Conservation (phyloP, 257 asterid species). For the Coffea canephora region DNA sequence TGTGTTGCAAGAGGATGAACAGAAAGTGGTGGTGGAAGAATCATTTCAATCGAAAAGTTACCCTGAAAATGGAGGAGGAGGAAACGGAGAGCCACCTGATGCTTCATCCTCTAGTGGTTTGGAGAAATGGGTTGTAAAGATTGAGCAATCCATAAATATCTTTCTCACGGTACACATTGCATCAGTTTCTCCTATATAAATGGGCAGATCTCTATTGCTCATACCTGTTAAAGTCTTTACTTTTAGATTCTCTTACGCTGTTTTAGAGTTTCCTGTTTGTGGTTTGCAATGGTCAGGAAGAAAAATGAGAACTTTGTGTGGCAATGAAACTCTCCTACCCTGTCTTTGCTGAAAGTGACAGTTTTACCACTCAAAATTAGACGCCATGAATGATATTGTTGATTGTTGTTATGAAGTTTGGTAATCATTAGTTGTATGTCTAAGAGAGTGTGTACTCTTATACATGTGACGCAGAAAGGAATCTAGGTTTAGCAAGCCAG, state of each 20-base stretch:
- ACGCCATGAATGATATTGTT: not conserved
- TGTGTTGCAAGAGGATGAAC: slow-evolving; percentile 69
- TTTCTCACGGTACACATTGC: slow-evolving; percentile 61
- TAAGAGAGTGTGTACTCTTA: not conserved
- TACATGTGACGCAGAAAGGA: not conserved
- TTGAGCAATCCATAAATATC: slow-evolving; percentile 88
- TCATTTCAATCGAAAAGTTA: slow-evolving; percentile 56
- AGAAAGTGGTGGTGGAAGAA: slow-evolving; percentile 65
- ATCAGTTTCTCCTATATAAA: not conserved
- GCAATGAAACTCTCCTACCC: not conserved
- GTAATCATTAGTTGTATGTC: not conserved
- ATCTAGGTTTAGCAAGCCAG: too few species aligned
- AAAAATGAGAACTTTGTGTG: not conserved
- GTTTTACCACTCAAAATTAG: not conserved
- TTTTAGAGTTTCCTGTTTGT: not conserved
- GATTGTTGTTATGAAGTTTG: not conserved
- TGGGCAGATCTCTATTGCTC: not conserved
- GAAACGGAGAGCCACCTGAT: slow-evolving; percentile 32
- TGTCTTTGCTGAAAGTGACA: not conserved
- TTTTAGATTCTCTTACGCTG: too few species aligned
- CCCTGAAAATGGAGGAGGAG: slow-evolving; percentile 47
- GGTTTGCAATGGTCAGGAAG: not conserved
- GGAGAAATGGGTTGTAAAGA: slow-evolving; percentile 63
- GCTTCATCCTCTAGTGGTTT: slow-evolving; percentile 47
- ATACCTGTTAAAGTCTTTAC: not conserved